Evolutionary conservation across 2,329 filamentous ascomycete species (phyloP), one percentile per base, ranked within the genome.

Genomic region (Ilyonectria sp.): DNA sequence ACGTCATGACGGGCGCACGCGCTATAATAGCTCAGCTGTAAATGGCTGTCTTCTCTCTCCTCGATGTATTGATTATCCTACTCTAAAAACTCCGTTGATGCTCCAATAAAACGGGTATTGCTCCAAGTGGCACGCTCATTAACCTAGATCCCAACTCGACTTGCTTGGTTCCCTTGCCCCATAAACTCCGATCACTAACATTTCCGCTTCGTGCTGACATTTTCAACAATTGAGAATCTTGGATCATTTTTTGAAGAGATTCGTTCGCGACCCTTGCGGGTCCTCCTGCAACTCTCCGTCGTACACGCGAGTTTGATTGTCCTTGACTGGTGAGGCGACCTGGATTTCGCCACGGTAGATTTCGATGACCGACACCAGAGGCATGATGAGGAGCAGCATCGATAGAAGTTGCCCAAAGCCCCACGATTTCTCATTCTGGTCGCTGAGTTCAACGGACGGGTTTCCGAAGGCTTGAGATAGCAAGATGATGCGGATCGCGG

Each of bases 381-480:
- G 74, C 55, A 73, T 55, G 21, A 75, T 69, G 33, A 75, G 72
- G 49, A 75, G 50, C n/a, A 75, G 46, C 63, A 75, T 72, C 17
- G 71, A 74, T 1, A 74, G 63, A 10, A 75, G 71, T 44, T 75
- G 73, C 1, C 73, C 73, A 9, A 75, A 75, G 29, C 74, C 72
- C 74, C 74, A 76, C 5, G 56, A 50, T 3, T 56, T 75, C 54
- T 76, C 75, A 31, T 69, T 68, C 1, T 73, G n/a, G 43, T 76
- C 74, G 49, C 67, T 73, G 23, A 76, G 68, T 53, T 76, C 40
- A 43, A 76, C 67, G 10, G 74, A 75, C 19, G 75, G 75, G 7
- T 67, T 63, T 4, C 75, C 75, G 75, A 92, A 91, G 2, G 90
- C 90, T 74, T 91, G 88, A 0, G 87, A 88, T 6, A 89, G 80